Evolutionary conservation across 768 basidiomycete genomes (phyloP), one percentile per base, ranked within the genome.

Genomic region (Phanerodontia chrysosporium): DNA sequence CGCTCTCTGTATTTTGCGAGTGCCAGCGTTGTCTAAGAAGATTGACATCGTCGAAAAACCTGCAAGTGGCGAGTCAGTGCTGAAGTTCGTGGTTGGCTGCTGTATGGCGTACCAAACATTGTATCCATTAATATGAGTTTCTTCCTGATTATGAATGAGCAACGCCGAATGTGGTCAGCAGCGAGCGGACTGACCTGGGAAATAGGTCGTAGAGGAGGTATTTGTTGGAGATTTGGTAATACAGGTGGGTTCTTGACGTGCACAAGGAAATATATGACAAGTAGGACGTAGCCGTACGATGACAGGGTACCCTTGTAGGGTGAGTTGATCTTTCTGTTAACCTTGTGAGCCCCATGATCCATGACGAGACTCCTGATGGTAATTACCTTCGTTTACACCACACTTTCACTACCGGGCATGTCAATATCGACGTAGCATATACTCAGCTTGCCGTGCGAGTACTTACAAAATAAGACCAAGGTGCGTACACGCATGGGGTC

Each of bases 41-140:
- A 67, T 97, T 94, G 69, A 95, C 88, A 73, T 99, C 96, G 76
- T 98, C 96, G 70, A 98, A 99, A 77, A 99, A 98, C 84, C 89
- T 91, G 56, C n/a, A n/a, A n/a, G n/a, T n/a, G 29, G 28, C 44
- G 9, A 30, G 30, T 64, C 62, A 66, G 48, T 27, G 14, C 4
- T 10, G 36, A 22, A 14, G 24, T 35, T 52, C 36, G 18, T 16
- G n/a, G 18, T 12, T 46, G 13, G 42, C 12, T 29, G 21, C n/a
- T 6, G 9, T 42, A 42, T 14, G 36, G 67, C 76, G 57, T 54
- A 86, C 91, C 93, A 93, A 67, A 86, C 87, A 74, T 94, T 92
- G 76, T 87, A 80, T 62, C 85, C 92, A 62, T 83, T 83, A 59
- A 93, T 78, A 73, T 90, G 85, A 46, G 83, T 90, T 65, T 91